Evolutionary conservation across 345 rosid genomes (phyloP).

Genomic region (Microcos paniculata): DNA sequence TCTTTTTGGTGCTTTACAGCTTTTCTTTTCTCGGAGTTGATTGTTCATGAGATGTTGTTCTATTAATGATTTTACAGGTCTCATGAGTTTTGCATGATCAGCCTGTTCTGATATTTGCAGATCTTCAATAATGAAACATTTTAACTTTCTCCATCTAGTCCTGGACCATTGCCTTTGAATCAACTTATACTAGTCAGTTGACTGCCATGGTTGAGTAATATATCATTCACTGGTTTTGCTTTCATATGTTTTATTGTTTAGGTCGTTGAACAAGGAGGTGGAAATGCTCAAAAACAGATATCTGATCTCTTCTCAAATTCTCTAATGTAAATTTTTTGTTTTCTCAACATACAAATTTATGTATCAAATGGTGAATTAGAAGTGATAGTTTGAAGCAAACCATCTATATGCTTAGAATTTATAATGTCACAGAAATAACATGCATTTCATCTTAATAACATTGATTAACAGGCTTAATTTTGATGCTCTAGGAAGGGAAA

Average conservation of each 20-base stretch:
- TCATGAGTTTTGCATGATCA: not conserved
- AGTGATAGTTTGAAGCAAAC: not conserved
- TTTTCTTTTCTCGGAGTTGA: not conserved
- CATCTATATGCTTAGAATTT: not conserved
- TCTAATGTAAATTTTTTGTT: not conserved
- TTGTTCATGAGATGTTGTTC: not conserved
- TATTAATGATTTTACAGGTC: not conserved
- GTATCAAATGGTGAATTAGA: not conserved
- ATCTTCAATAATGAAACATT: not conserved
- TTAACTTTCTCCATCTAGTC: not conserved
- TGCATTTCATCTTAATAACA: not conserved
- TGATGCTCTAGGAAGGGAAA: not conserved
- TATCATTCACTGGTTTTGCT: not conserved
- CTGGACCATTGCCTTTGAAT: not conserved
- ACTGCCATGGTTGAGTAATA: not conserved
- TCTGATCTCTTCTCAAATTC: not conserved
- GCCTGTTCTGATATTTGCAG: not conserved
- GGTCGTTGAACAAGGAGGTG: slow-evolving; percentile 5
- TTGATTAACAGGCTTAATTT: not conserved
- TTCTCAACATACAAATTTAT: not conserved
- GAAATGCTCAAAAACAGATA: not conserved
- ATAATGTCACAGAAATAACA: not conserved
- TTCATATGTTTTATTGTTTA: not conserved
- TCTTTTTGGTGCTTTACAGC: not conserved
- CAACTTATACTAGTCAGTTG: not conserved